Evolutionary conservation across 139 green algal species (phyloP).

Genomic region (Micractinium conductrix): DNA sequence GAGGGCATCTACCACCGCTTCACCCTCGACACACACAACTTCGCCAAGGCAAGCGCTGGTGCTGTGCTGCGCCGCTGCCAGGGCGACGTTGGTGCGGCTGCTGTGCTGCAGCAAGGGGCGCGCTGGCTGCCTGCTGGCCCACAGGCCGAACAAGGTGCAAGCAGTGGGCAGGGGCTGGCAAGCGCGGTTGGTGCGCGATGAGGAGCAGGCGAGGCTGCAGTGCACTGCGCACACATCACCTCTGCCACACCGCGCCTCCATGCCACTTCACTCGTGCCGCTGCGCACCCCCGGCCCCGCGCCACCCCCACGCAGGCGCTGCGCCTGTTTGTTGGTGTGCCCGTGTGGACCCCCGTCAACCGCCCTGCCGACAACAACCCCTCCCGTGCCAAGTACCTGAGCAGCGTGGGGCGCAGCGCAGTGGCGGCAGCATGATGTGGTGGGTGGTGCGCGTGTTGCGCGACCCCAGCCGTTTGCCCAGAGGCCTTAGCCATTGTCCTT

Average conservation of each 20-base stretch:
- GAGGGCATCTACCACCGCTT: conserved; percentile 98
- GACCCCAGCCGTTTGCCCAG: no score
- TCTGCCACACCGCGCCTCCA: no score
- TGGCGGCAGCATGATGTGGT: no score
- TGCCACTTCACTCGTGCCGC: no score
- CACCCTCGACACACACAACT: conserved; percentile 89
- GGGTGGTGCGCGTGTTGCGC: no score
- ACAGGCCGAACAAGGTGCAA: no score
- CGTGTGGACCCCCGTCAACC: conserved; percentile 88
- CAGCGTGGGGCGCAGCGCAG: background rate
- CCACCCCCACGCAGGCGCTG: conserved; percentile 72
- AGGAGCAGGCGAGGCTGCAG: no score
- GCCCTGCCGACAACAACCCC: conserved; percentile 65
- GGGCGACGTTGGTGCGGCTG: background rate
- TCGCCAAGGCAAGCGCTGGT: conserved; percentile 74
- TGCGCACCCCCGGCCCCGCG: background rate
- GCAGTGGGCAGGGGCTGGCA: no score
- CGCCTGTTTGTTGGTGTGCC: conserved; percentile 94
- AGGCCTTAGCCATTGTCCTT: no score
- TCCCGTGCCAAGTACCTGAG: conserved; percentile 72
- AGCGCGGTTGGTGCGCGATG: no score
- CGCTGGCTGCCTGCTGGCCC: no score
- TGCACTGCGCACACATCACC: no score
- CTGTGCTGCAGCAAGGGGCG: background rate
- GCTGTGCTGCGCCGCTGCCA: background rate